phyloP scores from a whole-genome alignment of 306 rosid species.

The Quercus gilva region DNA sequence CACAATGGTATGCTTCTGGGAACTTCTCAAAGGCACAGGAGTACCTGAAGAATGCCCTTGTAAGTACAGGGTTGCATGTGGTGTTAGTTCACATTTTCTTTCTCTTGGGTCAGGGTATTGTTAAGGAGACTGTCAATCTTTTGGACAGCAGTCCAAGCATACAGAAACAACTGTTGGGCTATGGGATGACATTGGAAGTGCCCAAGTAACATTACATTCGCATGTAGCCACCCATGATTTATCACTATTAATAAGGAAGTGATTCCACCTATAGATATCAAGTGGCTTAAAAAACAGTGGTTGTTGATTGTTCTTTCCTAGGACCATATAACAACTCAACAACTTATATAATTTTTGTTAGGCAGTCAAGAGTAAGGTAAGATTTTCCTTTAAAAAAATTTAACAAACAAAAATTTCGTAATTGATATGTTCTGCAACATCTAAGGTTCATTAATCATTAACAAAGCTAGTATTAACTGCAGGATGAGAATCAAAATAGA shows the following conservation, averaged over 20 bases:
- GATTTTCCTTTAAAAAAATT: too few species aligned
- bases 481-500: conserved; percentile 6
- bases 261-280: too few species aligned
- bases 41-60: conserved; percentile 19
- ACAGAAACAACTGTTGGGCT: conserved; percentile 14
- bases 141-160: neutral
- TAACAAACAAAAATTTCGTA: too few species aligned
- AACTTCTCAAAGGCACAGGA: conserved; percentile 26
- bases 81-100: conserved; percentile 21
- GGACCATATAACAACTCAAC: too few species aligned
- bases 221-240: too few species aligned
- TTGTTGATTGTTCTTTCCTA: too few species aligned
- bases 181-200: conserved; percentile 28
- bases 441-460: too few species aligned
- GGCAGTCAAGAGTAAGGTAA: too few species aligned
- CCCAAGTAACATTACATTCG: neutral
- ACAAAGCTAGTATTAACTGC: neutral
- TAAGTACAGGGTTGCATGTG: conserved; percentile 30
- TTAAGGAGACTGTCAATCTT: neutral
- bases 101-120: conserved; percentile 23
- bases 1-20: neutral
- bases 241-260: too few species aligned
- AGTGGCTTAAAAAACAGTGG: too few species aligned
- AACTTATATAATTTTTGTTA: too few species aligned
- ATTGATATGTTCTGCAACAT: too few species aligned